Conservation (phyloP, 1,139 yeast species). For the Scheffersomyces quercinus region DNA sequence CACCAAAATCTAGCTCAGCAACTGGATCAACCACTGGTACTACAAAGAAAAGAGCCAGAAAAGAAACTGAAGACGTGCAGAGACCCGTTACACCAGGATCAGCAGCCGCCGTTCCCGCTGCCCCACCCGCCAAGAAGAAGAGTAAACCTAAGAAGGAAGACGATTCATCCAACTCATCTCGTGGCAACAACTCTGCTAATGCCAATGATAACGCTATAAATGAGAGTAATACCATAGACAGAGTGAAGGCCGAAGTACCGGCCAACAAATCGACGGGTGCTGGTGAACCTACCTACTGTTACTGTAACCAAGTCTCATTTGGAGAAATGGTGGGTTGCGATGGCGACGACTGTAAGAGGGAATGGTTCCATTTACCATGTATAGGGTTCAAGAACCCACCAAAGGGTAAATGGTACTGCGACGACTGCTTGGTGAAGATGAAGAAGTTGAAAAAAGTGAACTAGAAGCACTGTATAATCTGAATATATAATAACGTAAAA, state of each 20-base stretch:
- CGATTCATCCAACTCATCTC: constrained; percentile 12
- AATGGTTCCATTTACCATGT: constrained; percentile 98
- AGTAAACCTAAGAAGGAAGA: constrained; percentile 31
- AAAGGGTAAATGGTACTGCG: constrained; percentile 96
- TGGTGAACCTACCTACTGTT: constrained; percentile 84
- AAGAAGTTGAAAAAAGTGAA: constrained; percentile 25
- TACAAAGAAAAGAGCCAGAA: constrained; percentile 21
- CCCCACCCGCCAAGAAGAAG: constrained; percentile 23
- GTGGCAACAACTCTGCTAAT: constrained; percentile 2
- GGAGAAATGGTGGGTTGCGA: constrained; percentile 99
- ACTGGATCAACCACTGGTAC: constrained; percentile 6
- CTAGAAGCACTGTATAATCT: not conserved
- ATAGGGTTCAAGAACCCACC: constrained; percentile 90
- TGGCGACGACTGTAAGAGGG: constrained; percentile 87
- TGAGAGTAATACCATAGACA: constrained; percentile 7
- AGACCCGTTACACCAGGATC: constrained; percentile 7
- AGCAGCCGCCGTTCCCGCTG: constrained; percentile 5
- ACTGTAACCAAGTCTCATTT: constrained; percentile 93
- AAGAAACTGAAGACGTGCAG: constrained; percentile 13
- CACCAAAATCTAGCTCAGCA: constrained; percentile 3
- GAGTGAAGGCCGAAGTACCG: constrained; percentile 6
- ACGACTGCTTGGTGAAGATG: constrained; percentile 65
- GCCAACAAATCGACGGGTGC: constrained; percentile 4
- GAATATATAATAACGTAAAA: not conserved
- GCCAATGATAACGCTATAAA: constrained; percentile 4